These are phyloP conservation scores for Eutrema japonicum DNA, from an alignment of 345 rosid genomes.

Conservation along the genomic window DNA sequence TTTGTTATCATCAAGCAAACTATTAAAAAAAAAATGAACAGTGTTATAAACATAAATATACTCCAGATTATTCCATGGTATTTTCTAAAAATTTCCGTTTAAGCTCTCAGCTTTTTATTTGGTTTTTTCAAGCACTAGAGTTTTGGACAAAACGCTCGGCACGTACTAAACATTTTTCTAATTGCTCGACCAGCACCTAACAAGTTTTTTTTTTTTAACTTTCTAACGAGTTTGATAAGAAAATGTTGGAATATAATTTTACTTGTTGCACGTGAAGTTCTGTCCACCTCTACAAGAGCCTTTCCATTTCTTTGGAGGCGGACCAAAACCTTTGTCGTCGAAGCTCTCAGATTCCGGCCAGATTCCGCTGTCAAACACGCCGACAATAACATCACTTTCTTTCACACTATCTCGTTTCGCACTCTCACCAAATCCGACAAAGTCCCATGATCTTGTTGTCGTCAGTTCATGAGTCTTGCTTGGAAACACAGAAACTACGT, in stretches of 20 bases:
- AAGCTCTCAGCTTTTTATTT: no score
- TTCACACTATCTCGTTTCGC: constrained; percentile 5
- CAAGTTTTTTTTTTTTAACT: neutral
- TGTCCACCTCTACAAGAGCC: constrained; percentile 51
- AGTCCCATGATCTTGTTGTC: constrained; percentile 52
- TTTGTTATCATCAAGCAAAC: no score
- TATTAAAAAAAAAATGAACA: no score
- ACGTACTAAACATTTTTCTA: neutral
- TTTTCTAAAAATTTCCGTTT: no score
- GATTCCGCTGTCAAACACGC: constrained; percentile 53
- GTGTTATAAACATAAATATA: no score
- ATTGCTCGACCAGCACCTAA: neutral
- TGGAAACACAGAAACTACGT: constrained; percentile 41
- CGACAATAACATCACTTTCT: constrained; percentile 49
- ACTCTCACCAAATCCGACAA: constrained; percentile 39
- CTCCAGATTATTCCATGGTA: no score
- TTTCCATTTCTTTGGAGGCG: constrained; percentile 58
- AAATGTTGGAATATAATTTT: constrained; percentile 8
- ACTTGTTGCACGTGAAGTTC: constrained; percentile 63
- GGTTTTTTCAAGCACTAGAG: no score
- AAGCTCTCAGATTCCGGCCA: constrained; percentile 63
- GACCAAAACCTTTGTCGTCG: constrained; percentile 54
- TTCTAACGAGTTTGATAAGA: neutral
- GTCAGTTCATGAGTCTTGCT: constrained; percentile 25
- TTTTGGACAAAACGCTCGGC: no score